phyloP scores from a whole-genome alignment of 2,329 filamentous ascomycete species.

The Exophiala calicioides region DNA sequence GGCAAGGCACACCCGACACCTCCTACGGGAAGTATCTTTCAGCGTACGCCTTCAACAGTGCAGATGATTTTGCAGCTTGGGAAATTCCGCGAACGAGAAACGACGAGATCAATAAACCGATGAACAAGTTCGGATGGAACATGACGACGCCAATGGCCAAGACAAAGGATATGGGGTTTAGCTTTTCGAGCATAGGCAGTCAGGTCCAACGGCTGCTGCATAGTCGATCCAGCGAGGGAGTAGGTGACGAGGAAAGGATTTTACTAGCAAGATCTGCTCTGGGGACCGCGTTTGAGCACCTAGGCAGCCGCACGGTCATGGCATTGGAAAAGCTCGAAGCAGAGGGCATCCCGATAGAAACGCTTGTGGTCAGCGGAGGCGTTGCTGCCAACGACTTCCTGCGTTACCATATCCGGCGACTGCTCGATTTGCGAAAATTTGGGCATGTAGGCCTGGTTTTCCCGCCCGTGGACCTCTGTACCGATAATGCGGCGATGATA shows the following conservation, averaged over 20 bases:
- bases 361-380: conserved; percentile 82
- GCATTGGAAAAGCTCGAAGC: conserved; percentile 55
- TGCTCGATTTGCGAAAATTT: conserved; percentile 68
- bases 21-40: conserved; percentile 84
- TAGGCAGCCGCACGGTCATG: conserved; percentile 72
- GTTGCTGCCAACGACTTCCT: conserved; percentile 85
- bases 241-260: conserved; percentile 60
- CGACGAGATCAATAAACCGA: conserved; percentile 55
- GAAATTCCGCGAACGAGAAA: conserved; percentile 53
- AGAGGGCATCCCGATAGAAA: conserved; percentile 45
- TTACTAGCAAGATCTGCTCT: conserved; percentile 72
- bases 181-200: conserved; percentile 72
- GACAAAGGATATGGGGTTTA: conserved; percentile 63
- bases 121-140: conserved; percentile 63
- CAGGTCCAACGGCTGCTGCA: conserved; percentile 56
- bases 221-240: conserved; percentile 36
- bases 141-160: conserved; percentile 68
- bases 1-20: conserved; percentile 60
- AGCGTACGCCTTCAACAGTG: conserved; percentile 68
- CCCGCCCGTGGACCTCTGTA: conserved; percentile 78
- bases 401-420: conserved; percentile 62
- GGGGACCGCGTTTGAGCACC: conserved; percentile 82
- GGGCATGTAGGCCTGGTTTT: conserved; percentile 63
- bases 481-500: conserved; percentile 97
- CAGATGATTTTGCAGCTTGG: conserved; percentile 52